A percentile compares a stretch with the other conserved stretches of the same genome.
phyloP scores from a whole-genome alignment of 2,329 filamentous ascomycete species.

The Pseudocercospora vitis region DNA sequence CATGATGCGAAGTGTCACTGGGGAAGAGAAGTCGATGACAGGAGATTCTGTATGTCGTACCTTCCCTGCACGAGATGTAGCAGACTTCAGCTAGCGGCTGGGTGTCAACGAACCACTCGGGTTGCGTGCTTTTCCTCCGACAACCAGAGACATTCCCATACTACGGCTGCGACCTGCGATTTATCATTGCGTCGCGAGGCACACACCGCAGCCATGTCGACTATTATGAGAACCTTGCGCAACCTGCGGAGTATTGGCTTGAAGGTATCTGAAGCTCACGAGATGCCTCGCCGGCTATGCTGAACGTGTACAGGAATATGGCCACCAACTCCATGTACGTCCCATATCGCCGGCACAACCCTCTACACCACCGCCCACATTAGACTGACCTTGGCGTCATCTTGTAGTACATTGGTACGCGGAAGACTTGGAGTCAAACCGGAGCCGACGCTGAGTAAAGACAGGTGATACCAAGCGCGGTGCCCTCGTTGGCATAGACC shows the following conservation, averaged over 20 bases:
- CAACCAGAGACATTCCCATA: no score
- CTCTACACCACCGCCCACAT: constrained; percentile 3
- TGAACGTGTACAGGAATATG: constrained; percentile 68
- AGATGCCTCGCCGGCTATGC: constrained; percentile 16
- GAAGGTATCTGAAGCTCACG: constrained; percentile 60
- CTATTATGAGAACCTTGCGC: constrained; percentile 77
- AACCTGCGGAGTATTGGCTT: constrained; percentile 86
- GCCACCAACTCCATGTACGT: constrained; percentile 87
- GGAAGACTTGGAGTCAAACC: neutral
- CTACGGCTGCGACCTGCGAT: neutral
- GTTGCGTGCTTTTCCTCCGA: neutral
- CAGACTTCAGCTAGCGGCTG: neutral
- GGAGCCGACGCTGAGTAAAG: constrained; percentile 33
- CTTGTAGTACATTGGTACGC: constrained; percentile 40
- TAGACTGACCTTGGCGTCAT: constrained; percentile 20
- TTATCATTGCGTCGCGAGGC: constrained; percentile 17
- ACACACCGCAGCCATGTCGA: constrained; percentile 71
- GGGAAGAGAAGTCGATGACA: neutral
- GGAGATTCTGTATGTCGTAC: neutral
- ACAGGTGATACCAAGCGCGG: constrained; percentile 95
- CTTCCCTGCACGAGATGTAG: neutral
- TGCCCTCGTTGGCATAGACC: constrained; percentile 77
- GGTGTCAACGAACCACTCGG: neutral
- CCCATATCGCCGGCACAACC: constrained; percentile 24
- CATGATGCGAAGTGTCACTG: constrained; percentile 15